Percentiles rank a stretch among this genome's conserved stretches.
Conservation (phyloP, 208 protist species). For the Trichomonas tenax region DNA sequence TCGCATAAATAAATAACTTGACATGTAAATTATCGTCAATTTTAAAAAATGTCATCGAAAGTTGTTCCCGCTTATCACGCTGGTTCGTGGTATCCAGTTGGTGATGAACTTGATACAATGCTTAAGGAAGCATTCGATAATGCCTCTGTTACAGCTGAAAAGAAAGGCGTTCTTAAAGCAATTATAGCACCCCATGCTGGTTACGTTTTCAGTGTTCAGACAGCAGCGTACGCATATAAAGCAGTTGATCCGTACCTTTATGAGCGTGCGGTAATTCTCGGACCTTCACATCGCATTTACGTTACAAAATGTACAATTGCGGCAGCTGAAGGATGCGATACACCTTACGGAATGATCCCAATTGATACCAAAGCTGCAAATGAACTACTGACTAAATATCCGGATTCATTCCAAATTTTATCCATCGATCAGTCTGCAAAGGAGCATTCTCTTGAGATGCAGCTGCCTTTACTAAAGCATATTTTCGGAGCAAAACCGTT, state of each 20-base stretch:
- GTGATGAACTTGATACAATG: background rate
- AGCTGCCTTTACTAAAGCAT: background rate
- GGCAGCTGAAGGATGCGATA: background rate
- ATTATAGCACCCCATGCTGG: constrained; percentile 1
- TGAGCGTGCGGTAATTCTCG: background rate
- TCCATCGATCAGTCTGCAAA: too few relatives aligned
- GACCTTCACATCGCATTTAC: background rate
- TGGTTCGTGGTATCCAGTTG: background rate
- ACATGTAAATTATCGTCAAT: too few relatives aligned
- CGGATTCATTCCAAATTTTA: background rate
- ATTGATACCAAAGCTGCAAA: background rate
- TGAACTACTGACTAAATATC: background rate
- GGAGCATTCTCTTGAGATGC: constrained; percentile 11
- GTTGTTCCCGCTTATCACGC: background rate
- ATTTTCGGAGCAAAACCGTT: background rate
- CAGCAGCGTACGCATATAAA: background rate
- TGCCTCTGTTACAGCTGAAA: background rate
- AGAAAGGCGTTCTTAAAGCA: background rate
- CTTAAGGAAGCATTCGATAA: background rate
- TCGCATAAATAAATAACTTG: too few relatives aligned
- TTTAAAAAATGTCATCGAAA: too few relatives aligned
- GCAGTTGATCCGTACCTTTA: background rate
- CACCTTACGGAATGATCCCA: background rate
- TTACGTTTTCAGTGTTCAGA: background rate
- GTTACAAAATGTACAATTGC: background rate